Evolutionary conservation across 2,329 filamentous ascomycete species (phyloP), one percentile per base, ranked within the genome.

Genomic region (Aspergillus latus): DNA sequence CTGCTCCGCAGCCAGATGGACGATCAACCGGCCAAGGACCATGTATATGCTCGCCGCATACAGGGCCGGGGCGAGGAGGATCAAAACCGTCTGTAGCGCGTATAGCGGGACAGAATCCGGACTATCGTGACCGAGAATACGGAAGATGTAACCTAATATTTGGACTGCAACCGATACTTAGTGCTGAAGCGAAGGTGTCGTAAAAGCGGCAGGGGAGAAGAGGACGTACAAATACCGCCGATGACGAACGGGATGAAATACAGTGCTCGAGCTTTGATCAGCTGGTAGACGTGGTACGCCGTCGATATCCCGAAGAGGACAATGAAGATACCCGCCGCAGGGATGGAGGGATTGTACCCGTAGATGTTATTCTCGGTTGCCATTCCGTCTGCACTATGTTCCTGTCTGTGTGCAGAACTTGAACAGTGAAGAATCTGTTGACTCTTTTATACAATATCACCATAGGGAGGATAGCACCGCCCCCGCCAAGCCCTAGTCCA

Each of bases 111-210:
- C 54, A 29, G 57, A 61, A n/a, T 53, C 40, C 7, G 54, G 49
- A 3, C 52, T 43, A 15, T 57, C 32, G 16, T 55, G 29, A n/a
- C 57, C 49, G n/a, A 49, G 42, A 52, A 39, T 47, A 15, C 69
- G 67, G 34, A 63, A 66, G 10, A 66, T 58, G 44, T 72, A 71
- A 39, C 70, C 70, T 39, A 72, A 61, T 5, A 66, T 61, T 60
- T 84, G 79, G 68, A 83, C 79, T 82, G 5, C 4, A 11, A 21
- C n/a, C 21, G 21, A 21, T 21, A 21, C 21, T 48, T 2, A 15
- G 36, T 44, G 43, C 29, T 15, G 4, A 32, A 3, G 5, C 7
- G 6, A 10, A 11, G 3, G 30, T 1, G 7, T 36, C 9, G 6
- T 8, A 13, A 15, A 26, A 28, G 39, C 5, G 21, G 5, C 29